Evolutionary conservation across 1,139 yeast genomes (phyloP).

Genomic region (Wickerhamomyces sp.): DNA sequence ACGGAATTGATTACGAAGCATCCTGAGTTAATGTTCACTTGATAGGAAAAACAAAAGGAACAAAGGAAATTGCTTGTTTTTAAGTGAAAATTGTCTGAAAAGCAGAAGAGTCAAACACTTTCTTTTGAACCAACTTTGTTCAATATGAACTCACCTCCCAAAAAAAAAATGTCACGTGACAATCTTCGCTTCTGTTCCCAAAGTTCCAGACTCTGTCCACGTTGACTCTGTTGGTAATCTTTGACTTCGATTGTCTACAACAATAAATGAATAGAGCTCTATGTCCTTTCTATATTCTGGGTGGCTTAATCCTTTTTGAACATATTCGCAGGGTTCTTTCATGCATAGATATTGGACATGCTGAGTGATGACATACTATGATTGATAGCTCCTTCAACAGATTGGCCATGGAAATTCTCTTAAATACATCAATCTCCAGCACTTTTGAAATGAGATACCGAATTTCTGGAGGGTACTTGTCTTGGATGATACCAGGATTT

Average conservation of each 20-base stretch:
- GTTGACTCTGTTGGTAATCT: not conserved
- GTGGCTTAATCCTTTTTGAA: not conserved
- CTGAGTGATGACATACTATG: conserved; percentile 5
- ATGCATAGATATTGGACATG: conserved; percentile 11
- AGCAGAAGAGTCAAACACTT: not conserved
- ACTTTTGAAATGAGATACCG: conserved; percentile 2
- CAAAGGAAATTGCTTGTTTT: not conserved
- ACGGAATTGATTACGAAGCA: conserved; percentile 10
- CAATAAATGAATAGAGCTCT: too few relatives aligned
- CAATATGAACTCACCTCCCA: not conserved
- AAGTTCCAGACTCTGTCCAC: too few relatives aligned
- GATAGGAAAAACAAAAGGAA: not conserved
- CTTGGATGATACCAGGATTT: conserved; percentile 1
- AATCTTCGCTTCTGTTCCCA: not conserved
- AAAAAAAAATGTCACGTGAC: not conserved
- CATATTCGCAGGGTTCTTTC: conserved; percentile 8
- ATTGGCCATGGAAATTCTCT: conserved; percentile 9
- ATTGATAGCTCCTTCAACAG: conserved; percentile 4
- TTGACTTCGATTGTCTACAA: too few relatives aligned
- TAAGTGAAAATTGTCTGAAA: not conserved
- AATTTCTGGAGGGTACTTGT: conserved; percentile 6
- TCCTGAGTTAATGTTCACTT: not conserved
- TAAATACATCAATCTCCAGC: conserved; percentile 6
- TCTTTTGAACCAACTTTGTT: not conserved
- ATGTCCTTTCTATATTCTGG: not conserved